A percentile compares a stretch with the other conserved stretches of the same genome.
Conservation (phyloP, 768 basidiomycete genomes). For the Favolaschia claudopus region DNA sequence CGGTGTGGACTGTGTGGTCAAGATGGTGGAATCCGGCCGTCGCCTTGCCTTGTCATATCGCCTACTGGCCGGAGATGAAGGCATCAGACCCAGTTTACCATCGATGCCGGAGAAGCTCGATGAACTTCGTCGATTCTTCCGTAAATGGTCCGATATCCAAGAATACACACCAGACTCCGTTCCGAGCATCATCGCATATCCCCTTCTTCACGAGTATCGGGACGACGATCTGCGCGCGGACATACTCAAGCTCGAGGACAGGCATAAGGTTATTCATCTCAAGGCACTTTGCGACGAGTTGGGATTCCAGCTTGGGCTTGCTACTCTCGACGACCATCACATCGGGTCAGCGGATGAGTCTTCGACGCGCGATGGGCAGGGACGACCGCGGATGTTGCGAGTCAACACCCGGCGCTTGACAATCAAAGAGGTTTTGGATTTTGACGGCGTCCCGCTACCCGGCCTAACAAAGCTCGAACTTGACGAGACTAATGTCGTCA, state of each 20-base stretch:
- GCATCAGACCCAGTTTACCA: conserved; percentile 17
- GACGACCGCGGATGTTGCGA: conserved; percentile 21
- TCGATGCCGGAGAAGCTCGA: conserved; percentile 22
- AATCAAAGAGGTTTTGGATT: conserved; percentile 28
- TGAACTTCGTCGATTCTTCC: conserved; percentile 23
- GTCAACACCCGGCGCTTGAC: conserved; percentile 25
- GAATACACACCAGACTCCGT: conserved; percentile 23
- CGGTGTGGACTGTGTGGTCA: conserved; percentile 25
- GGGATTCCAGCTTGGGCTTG: conserved; percentile 25
- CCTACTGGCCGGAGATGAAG: conserved; percentile 10
- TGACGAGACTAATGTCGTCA: conserved; percentile 16
- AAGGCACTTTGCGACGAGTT: conserved; percentile 23
- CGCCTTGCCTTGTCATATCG: conserved; percentile 24
- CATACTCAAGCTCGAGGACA: conserved; percentile 23
- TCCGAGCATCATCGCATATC: conserved; percentile 24
- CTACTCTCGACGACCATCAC: conserved; percentile 26
- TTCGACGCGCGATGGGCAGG: conserved; percentile 19
- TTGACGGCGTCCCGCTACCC: conserved; percentile 20
- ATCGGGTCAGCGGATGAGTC: conserved; percentile 24
- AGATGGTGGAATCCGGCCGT: conserved; percentile 25
- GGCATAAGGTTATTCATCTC: conserved; percentile 26
- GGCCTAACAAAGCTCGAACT: conserved; percentile 23
- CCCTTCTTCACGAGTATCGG: conserved; percentile 21
- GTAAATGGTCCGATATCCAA: conserved; percentile 25
- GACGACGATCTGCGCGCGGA: conserved; percentile 26